Evolutionary conservation across 2,329 filamentous ascomycete genomes (phyloP).

Genomic region (Myriangium duriaei): DNA sequence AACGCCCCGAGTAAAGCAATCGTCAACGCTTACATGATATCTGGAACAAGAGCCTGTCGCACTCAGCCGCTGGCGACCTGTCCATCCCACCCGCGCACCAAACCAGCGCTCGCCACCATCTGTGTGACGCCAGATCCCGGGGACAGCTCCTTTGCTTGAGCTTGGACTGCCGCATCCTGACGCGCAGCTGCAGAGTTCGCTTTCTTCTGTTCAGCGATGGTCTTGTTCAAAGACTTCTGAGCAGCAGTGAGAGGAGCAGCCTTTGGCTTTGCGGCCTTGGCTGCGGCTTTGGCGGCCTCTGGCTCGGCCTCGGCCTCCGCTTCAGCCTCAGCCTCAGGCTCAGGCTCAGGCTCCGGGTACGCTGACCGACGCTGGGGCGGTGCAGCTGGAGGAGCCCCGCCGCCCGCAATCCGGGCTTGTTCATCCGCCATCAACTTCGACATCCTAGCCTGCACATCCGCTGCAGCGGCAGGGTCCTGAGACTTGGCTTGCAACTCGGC

Average conservation of each 20-base stretch:
- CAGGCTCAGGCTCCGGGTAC: not conserved
- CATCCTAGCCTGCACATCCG: not conserved
- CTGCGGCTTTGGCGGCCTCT: not conserved
- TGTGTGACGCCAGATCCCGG: not conserved
- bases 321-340: not conserved
- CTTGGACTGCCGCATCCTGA: slow-evolving; percentile 1
- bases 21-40: not conserved
- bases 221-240: not conserved
- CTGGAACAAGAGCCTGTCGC: not conserved
- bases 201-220: not conserved
- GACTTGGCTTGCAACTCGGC: too few relatives aligned
- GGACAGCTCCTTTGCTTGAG: not conserved
- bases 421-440: not conserved
- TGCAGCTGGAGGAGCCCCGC: not conserved
- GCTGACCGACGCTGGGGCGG: not conserved
- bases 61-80: not conserved
- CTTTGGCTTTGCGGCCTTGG: not conserved
- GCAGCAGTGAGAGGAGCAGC: not conserved
- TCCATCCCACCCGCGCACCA: not conserved
- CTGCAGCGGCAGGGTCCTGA: not conserved
- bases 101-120: not conserved
- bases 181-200: not conserved
- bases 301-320: not conserved
- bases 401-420: not conserved
- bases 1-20: too few relatives aligned